Base-by-base conservation (phyloP, 176 grass and related monocot species). In the Luzula sylvatica region DNA sequence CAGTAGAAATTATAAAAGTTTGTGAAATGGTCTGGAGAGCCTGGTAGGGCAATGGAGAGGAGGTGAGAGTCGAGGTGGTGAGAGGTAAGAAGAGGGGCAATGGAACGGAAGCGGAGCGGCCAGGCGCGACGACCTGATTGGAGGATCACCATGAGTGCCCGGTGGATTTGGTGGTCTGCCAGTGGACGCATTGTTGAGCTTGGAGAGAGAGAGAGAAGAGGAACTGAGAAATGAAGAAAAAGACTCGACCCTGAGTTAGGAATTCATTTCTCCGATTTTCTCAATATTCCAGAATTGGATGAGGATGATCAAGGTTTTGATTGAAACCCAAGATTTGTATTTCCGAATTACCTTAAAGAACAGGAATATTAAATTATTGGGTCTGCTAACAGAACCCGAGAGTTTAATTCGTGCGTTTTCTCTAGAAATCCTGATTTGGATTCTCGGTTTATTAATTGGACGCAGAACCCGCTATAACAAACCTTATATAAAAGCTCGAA, bases 41-140 rank as follows among this genome's bases (percentile, higher is more conserved):
- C 69, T 1, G 73, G 58, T 14, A 65, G 39, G 17, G 21, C 63
- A 24, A 67, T 58, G 51, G 58, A 44, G 24, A 74, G 65, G 5
- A 62, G 73, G 38, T 61, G 46, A 11, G 51, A 74, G 70, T 74
- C 70, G 70, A 20, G 26, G 65, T 78, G 75, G 19, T 75, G 76
- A 3, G 66, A 62, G 15, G 72, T 63, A 41, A 86, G 32, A 22
- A 75, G 62, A 20, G 26, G 38, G 30, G 67, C 3, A 7, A 65
- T 48, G 55, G 73, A 58, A 25, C 60, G 71, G 30, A 55, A 40
- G 52, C 23, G 72, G 48, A 71, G 42, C 20, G 17, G 56, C 57
- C 76, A 73, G 38, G 55, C 49, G 42, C 58, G 47, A 11, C 69
- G 75, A 16, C 75, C 53, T 1, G 71, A 70, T 25, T 50, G 54